Conservation (phyloP, 345 rosid species). For the Populus deltoides region DNA sequence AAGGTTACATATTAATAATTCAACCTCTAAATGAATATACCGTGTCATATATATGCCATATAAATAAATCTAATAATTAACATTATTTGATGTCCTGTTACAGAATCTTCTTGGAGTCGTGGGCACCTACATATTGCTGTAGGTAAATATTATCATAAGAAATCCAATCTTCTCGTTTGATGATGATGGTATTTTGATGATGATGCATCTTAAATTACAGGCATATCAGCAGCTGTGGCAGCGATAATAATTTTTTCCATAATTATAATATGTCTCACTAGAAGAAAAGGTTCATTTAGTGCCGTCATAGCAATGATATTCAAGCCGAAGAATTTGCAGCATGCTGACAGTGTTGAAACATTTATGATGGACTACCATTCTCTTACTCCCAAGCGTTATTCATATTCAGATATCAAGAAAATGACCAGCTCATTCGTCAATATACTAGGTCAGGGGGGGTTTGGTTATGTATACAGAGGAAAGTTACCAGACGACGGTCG, state of each 20-base stretch:
- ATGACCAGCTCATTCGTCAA: slow-evolving; percentile 22
- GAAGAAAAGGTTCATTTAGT: not conserved
- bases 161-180: not conserved
- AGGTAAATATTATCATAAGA: not conserved
- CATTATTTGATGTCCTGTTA: too few species aligned
- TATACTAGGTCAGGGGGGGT: slow-evolving; percentile 36
- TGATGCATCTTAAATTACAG: not conserved
- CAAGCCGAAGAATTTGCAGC: not conserved
- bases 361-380: slow-evolving; percentile 7
- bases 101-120: not conserved
- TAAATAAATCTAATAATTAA: too few species aligned
- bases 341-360: slow-evolving; percentile 6
- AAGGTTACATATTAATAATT: too few species aligned
- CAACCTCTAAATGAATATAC: too few species aligned
- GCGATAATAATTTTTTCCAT: too few species aligned
- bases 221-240: not conserved
- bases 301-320: not conserved
- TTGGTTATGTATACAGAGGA: slow-evolving; percentile 34
- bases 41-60: too few species aligned
- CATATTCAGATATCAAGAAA: slow-evolving; percentile 20
- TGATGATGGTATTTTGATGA: not conserved
- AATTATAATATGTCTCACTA: not conserved
- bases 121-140: not conserved
- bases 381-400: slow-evolving; percentile 13
- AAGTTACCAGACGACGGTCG: slow-evolving; percentile 21